Percentiles rank a stretch among this genome's conserved stretches.
Evolutionary conservation across 495 filamentous ascomycete species (phyloP).

Genomic region (Chaetomidium leptoderma): DNA sequence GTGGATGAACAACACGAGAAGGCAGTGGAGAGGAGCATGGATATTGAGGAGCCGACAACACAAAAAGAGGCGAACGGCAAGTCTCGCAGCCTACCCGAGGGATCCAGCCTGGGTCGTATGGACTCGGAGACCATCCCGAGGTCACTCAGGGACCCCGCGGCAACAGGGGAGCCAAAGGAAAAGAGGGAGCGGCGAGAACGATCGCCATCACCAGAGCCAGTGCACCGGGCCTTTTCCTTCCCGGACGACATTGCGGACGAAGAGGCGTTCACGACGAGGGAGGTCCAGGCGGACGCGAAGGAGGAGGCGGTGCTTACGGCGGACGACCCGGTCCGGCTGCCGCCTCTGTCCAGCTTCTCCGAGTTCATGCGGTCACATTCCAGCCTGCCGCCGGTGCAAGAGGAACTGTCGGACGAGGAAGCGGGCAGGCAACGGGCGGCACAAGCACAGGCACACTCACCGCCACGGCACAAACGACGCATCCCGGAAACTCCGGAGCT

Average conservation of each 20-base stretch:
- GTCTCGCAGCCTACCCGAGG: not conserved
- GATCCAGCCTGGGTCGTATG: slow-evolving; percentile 30
- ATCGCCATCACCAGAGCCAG: slow-evolving; percentile 25
- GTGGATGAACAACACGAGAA: not conserved
- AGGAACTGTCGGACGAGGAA: slow-evolving; percentile 38
- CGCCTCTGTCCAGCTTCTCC: slow-evolving; percentile 27
- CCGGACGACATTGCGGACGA: slow-evolving; percentile 38
- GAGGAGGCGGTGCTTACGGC: not conserved
- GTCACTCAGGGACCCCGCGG: slow-evolving; percentile 21
- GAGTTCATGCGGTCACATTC: slow-evolving; percentile 39
- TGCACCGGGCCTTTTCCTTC: slow-evolving; percentile 34
- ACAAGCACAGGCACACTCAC: slow-evolving; percentile 1
- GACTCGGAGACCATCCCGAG: slow-evolving; percentile 37
- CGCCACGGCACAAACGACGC: slow-evolving; percentile 9
- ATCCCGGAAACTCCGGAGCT: slow-evolving; percentile 23
- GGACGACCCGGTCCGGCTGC: slow-evolving; percentile 17
- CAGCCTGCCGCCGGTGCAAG: slow-evolving; percentile 41
- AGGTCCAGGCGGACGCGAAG: slow-evolving; percentile 12
- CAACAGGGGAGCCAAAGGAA: slow-evolving; percentile 8
- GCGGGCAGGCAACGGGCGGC: slow-evolving; percentile 6
- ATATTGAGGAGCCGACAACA: not conserved
- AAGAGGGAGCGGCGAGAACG: slow-evolving; percentile 20
- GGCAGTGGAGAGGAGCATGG: not conserved
- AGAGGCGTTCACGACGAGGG: slow-evolving; percentile 30
- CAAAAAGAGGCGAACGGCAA: slow-evolving; percentile 1